Base-by-base conservation (phyloP, 139 green algal genomes). In the Chlorella sp. region DNA sequence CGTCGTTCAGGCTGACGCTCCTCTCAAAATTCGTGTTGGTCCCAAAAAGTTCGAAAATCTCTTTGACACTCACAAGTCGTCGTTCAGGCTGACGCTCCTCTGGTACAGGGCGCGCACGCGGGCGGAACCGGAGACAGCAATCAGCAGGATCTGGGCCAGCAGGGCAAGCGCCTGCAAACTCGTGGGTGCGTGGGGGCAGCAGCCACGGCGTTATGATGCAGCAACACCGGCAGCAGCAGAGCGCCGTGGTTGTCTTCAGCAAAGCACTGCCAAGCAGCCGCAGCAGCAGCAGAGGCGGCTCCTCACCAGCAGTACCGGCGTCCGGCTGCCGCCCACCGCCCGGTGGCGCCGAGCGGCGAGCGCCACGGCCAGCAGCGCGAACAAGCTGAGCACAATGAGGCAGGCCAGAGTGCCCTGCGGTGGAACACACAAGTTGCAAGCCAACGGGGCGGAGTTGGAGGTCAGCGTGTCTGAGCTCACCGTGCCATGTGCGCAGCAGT, bases 351-450 rank as follows among this genome's bases (percentile, higher is more conserved):
- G 1, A 14, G 46, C 48, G 1, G 54, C 60, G 11, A 83, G 60
- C 5, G 43, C 40, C 41, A 83, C 17, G 9, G 77, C 77, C 60
- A 83, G 77, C 77, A 83, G 60, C 0, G 60, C 56, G 26, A 64
- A 38, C 28, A 73, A 13, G 60, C 28, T 16, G 40, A 83, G 38
- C 30, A 83, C 60, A 14, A 34, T 26, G 6, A 83, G 41, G 60
- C 77, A 83, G 19, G 77, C 77, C 40, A 83, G 60, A 17, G 77
- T 83, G 41, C 77, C 77, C 77, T 83, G 77, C 56, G 56, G 34
- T 22, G 24, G 17, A 43, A 73, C 28, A 41, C 14, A 30, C 20
- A 43, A 19, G 20, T 9, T 44, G 65, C 40, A 26, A 73, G 8
- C 32, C 6, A 73, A 3, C 9, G 36, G 67, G 28, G 20, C 5